Evolutionary conservation across 2,329 filamentous ascomycete species (phyloP), one percentile per base, ranked within the genome.

Genomic region (Rutstroemia sp.): DNA sequence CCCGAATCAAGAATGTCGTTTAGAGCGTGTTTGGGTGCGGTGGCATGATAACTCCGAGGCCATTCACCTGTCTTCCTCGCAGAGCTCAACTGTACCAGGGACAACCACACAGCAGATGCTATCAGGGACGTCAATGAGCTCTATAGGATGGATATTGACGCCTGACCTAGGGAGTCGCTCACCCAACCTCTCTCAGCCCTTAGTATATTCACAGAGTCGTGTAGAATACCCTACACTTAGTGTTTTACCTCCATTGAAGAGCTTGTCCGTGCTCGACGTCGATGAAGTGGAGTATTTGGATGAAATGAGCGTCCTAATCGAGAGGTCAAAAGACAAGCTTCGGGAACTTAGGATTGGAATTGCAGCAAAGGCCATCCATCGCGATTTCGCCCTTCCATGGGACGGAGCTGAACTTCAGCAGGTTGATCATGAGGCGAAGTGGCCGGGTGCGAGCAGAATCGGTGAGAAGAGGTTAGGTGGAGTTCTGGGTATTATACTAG

Each of bases 171-270:
- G 51, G 25, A 47, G 58, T 34, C 51, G 30, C 19, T 58, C 21
- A 64, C 67, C n/a, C 65, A 59, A 56, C 54, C 27, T 54, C 19
- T 25, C 56, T 14, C 60, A 61, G 16, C 59, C 64, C 25, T 52
- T 70, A 63, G 59, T 77, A 16, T 79, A 80, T 60, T 73, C 78
- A 27, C 77, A 81, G 56, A 77, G 76, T 62, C 77, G 80, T 53
- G 85, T 90, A 25, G 88, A 92, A 71, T 87, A 88, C 63, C 89
- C 89, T 1, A 90, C 87, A 1, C 88, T 94, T 65, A 92, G 87
- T 46, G 81, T 89, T 9, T 75, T 95, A 7, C 88, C 88, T 9
- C 79, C 88, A 0, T 71, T 94, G 52, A 87, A 84, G 69, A 90
- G 85, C 62, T 71, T 94, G 58, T 88, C 81, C 51, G 89, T 92